Evolutionary conservation across 768 basidiomycete genomes (phyloP).

Genomic region (Naganishia friedmannii): DNA sequence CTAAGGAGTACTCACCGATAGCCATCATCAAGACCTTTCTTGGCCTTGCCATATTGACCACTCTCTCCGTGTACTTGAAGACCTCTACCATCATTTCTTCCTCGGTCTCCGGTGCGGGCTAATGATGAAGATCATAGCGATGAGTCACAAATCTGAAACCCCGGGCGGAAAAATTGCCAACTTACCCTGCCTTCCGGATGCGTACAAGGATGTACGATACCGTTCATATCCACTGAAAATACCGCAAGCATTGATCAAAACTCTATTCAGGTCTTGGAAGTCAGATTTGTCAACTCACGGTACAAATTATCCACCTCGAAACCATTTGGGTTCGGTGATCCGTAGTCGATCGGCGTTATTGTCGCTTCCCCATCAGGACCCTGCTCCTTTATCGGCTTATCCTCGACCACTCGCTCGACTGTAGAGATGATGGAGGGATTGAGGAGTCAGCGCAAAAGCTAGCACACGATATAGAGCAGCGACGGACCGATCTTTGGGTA

Average conservation of each 20-base stretch:
- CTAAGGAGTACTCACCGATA: conserved; percentile 63
- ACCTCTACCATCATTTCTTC: conserved; percentile 99
- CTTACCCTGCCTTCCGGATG: conserved; percentile 92
- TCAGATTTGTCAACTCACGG: conserved; percentile 43
- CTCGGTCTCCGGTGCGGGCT: conserved; percentile 96
- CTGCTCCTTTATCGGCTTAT: conserved; percentile 64
- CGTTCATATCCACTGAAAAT: conserved; percentile 83
- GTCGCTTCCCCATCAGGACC: conserved; percentile 65
- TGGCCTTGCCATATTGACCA: conserved; percentile 94
- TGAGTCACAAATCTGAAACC: background rate
- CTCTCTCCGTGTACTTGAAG: conserved; percentile 92
- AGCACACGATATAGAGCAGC: background rate
- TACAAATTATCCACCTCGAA: conserved; percentile 94
- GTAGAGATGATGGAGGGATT: background rate
- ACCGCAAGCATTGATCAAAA: background rate
- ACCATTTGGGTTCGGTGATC: conserved; percentile 83
- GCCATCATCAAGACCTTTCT: conserved; percentile 97
- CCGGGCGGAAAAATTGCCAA: background rate
- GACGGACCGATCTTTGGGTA: conserved; percentile 90
- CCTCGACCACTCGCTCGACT: conserved; percentile 66
- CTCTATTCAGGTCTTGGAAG: background rate
- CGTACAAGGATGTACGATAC: conserved; percentile 98
- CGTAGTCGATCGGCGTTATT: conserved; percentile 68
- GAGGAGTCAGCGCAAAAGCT: background rate
- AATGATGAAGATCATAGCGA: background rate